Conservation (phyloP, 352 stramenopile genomes). For the Phytophthora podocarpi region DNA sequence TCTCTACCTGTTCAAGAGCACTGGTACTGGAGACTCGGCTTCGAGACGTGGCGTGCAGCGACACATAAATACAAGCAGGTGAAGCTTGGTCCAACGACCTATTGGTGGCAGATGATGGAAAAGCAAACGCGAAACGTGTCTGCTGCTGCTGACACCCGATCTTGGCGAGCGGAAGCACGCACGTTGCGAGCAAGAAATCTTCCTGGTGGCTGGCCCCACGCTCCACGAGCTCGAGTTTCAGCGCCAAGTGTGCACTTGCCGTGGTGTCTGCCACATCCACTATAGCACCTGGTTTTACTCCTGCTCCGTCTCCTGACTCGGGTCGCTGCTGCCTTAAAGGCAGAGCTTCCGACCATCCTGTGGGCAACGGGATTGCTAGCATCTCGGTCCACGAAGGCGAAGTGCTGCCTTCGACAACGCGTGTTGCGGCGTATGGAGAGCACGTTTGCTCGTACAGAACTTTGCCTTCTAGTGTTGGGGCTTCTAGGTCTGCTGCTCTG, state of each 20-base stretch:
- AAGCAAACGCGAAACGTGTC: slow-evolving; percentile 31
- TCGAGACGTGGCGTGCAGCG: slow-evolving; percentile 15
- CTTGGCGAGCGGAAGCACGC: slow-evolving; percentile 30
- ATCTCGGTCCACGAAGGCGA: slow-evolving; percentile 71
- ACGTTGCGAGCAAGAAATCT: slow-evolving; percentile 52
- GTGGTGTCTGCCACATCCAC: background rate
- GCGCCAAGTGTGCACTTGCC: background rate
- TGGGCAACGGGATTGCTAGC: slow-evolving; percentile 56
- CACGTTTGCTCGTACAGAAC: slow-evolving; percentile 51
- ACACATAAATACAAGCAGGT: slow-evolving; percentile 24
- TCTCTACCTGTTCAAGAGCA: slow-evolving; percentile 26
- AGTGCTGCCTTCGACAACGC: slow-evolving; percentile 49
- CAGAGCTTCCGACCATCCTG: slow-evolving; percentile 36
- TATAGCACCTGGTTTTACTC: background rate
- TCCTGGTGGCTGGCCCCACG: slow-evolving; percentile 68
- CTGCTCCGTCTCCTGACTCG: background rate
- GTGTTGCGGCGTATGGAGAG: slow-evolving; percentile 70
- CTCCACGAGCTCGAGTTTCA: slow-evolving; percentile 69
- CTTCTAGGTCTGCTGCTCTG: background rate
- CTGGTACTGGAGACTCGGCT: background rate
- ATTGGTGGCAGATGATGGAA: slow-evolving; percentile 14
- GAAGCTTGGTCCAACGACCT: background rate
- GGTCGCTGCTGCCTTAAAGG: background rate
- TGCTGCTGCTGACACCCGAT: slow-evolving; percentile 31
- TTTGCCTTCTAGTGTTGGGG: background rate